Evolutionary conservation across 1,139 yeast species (phyloP).

Genomic region (Scheffersomyces quercinus): DNA sequence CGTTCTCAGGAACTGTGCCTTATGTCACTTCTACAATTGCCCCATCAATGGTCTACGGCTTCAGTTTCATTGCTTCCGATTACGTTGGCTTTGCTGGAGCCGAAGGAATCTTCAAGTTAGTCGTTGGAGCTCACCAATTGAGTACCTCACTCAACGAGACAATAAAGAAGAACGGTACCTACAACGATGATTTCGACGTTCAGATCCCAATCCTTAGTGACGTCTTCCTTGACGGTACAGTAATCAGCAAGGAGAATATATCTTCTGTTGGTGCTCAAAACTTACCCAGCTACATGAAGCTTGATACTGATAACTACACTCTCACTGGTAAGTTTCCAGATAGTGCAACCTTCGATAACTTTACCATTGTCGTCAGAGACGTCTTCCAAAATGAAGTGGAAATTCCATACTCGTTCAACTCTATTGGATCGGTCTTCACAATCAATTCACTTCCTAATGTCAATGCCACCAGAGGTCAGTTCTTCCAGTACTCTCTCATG

Average conservation of each 20-base stretch:
- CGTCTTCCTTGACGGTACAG: constrained; percentile 59
- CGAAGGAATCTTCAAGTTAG: constrained; percentile 64
- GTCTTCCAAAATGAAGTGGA: constrained; percentile 63
- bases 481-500: constrained; percentile 54
- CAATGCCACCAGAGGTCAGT: constrained; percentile 66
- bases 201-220: constrained; percentile 58
- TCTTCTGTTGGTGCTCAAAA: constrained; percentile 47
- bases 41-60: constrained; percentile 75
- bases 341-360: constrained; percentile 40
- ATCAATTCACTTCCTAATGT: constrained; percentile 51
- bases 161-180: constrained; percentile 66
- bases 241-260: constrained; percentile 52
- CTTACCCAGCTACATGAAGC: constrained; percentile 62
- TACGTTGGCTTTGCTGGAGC: constrained; percentile 74
- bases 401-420: constrained; percentile 53
- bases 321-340: constrained; percentile 64
- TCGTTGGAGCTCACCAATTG: constrained; percentile 87
- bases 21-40: constrained; percentile 81
- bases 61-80: constrained; percentile 79
- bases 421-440: constrained; percentile 55
- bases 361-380: constrained; percentile 63
- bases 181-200: constrained; percentile 52
- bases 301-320: constrained; percentile 41
- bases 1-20: constrained; percentile 91
- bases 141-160: constrained; percentile 58